Evolutionary conservation across 768 basidiomycete genomes (phyloP), one percentile per base, ranked within the genome.

Genomic region (Heimioporus sp.): DNA sequence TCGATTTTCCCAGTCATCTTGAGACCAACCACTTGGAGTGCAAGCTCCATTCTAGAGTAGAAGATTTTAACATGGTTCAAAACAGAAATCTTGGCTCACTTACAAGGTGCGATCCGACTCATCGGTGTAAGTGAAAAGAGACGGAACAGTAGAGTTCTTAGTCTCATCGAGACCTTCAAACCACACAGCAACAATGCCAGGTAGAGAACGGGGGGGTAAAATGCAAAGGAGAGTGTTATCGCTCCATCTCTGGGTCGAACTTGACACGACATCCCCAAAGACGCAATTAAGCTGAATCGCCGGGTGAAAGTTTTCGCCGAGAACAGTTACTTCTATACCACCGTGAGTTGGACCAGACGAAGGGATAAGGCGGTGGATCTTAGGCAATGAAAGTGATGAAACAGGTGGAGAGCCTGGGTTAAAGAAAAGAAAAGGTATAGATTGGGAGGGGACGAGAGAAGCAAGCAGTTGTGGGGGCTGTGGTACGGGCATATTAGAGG

Each of bases 1-100:
- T 95, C 92, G 28, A 96, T 85, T 63, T 93, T 90, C 43, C 94
- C 94, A 0, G 93, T 96, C 91, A 97, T 95, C 75, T 96, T 94
- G 56, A 97, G 74, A 0, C 95, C 95, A 16, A 98, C 93, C 13
- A 96, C 92, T 64, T 96, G 93, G 4, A 98, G 76, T 46, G 94
- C 94, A 48, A 97, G 81, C 67, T 96, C 95, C 92, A 98, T 95
- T 58, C 92, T 95, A 60, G 28, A 60, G 55, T 52, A 35, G 17
- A 52, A 45, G 4, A 43, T 56, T 47, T 58, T 37, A 64, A 56
- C 48, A 49, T 21, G 49, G 38, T 49, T 37, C 21, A 21, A 55
- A 36, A 40, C 24, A 41, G 43, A 20, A 19, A 48, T 47, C 46
- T 24, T 32, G 13, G 52, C 5, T 57, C 15, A 81, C 90, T 72